Evolutionary conservation across 208 protist genomes (phyloP).

Genomic region (Sergeia podlipaevii): DNA sequence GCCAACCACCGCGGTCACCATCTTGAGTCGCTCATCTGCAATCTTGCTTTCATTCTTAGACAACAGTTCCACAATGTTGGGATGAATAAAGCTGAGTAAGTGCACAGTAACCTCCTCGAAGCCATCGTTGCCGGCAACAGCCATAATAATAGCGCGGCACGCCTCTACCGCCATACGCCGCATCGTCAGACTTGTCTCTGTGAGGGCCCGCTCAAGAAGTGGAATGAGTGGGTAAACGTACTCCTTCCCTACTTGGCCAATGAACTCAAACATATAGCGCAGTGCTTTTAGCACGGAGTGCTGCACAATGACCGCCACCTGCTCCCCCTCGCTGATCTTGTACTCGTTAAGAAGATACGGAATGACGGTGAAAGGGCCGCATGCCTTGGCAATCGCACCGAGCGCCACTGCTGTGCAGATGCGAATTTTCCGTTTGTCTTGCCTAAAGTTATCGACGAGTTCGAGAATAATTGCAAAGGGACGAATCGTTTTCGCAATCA

Average conservation of each 20-base stretch:
- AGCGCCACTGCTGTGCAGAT: slow-evolving; percentile 99
- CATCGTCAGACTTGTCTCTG: slow-evolving; percentile 98
- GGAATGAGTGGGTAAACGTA: slow-evolving; percentile 98
- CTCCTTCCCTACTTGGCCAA: slow-evolving; percentile 97
- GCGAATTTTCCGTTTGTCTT: slow-evolving; percentile 99
- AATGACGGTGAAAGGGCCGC: slow-evolving; percentile 98
- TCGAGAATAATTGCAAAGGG: slow-evolving; percentile 99
- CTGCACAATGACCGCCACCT: slow-evolving; percentile 94
- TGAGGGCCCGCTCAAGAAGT: slow-evolving; percentile 98
- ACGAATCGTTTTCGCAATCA: slow-evolving; percentile 98
- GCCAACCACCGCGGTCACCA: slow-evolving; percentile 95
- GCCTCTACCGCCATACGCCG: slow-evolving; percentile 98
- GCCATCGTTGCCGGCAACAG: slow-evolving; percentile 67
- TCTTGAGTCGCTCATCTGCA: slow-evolving; percentile 79
- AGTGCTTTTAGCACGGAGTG: slow-evolving; percentile 98
- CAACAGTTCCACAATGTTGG: slow-evolving; percentile 99
- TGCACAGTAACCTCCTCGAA: slow-evolving; percentile 96
- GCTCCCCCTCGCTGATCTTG: slow-evolving; percentile 96
- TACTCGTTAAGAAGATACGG: slow-evolving; percentile 99
- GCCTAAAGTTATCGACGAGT: slow-evolving; percentile 98
- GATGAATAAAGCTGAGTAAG: slow-evolving; percentile 99
- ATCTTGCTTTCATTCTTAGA: slow-evolving; percentile 84
- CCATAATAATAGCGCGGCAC: slow-evolving; percentile 95
- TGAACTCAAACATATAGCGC: slow-evolving; percentile 99
- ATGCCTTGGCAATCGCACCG: slow-evolving; percentile 98